Base-by-base conservation (phyloP, 2,329 filamentous ascomycete species). In the Exophiala viscosa region DNA sequence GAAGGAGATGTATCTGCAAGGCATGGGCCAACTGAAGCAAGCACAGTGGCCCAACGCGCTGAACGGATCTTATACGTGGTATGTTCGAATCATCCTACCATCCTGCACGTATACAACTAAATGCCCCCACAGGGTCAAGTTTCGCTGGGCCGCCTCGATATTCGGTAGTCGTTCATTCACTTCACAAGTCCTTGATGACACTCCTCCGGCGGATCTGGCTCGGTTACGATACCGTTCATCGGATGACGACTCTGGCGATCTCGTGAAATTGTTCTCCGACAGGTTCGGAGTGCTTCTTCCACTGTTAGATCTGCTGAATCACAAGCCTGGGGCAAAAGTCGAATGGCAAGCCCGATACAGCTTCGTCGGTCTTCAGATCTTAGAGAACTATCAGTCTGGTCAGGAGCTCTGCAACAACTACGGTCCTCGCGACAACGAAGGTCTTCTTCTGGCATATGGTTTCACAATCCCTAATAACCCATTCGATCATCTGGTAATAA, bases 381-480 rank as follows among this genome's bases (percentile, higher is more conserved):
- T 76, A 17, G 68, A 75, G 9, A 63, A 69, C 6, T 77, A 84
- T 60, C 44, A 58, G 3, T 69, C 80, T 0, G 82, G 83, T 0
- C 67, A 80, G 28, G 74, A 79, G 58, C 69, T 79, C 18, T 84
- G 76, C 62, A 88, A 88, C 71, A 89, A 88, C 66, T 90, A 90
- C 64, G 86, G 86, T 28, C 70, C 74, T n/a, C 87, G 88, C 68
- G 87, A 85, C 5, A 90, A 90, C 62, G 85, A 84, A 53, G 85
- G 88, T 69, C 71, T 74, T 71, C 68, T 76, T 64, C 67, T 74
- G 60, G 73, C 72, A 48, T 76, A 76, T 51, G 72, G 73, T 9
- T 76, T 76, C 61, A 73, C 71, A 35, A 64, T 73, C n/a, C 52
- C 62, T 4, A 61, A 69, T 17, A 75, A 75, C 48, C 67, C 68